Percentiles rank a stretch among this genome's conserved stretches.
phyloP scores from a whole-genome alignment of 495 filamentous ascomycete genomes.

The Umbilicaria muhlenbergii region DNA sequence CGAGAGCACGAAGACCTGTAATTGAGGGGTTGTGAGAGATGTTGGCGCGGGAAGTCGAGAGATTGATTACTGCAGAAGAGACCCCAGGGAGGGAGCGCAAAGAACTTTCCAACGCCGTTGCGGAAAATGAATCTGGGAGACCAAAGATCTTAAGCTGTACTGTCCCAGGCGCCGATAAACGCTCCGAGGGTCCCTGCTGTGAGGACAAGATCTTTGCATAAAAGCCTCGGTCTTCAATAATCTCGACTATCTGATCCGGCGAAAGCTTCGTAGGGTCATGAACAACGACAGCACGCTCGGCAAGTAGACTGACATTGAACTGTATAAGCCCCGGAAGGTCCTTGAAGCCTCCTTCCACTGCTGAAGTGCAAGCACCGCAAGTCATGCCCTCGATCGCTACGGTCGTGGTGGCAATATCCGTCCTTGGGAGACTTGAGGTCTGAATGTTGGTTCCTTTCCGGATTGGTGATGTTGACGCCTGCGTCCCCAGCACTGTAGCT shows the following conservation, averaged over 20 bases:
- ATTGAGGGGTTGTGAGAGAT: conserved; percentile 54
- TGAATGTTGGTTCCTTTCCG: conserved; percentile 16
- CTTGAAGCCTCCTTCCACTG: conserved; percentile 71
- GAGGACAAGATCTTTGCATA: conserved; percentile 57
- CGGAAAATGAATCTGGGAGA: conserved; percentile 50
- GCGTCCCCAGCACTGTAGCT: conserved; percentile 52
- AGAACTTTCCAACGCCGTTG: conserved; percentile 52
- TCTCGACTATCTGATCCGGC: conserved; percentile 50
- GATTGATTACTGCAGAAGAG: conserved; percentile 50
- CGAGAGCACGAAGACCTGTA: conserved; percentile 66
- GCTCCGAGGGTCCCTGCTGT: conserved; percentile 17
- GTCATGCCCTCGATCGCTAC: conserved; percentile 90
- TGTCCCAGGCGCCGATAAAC: conserved; percentile 31
- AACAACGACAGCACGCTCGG: conserved; percentile 77
- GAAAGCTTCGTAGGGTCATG: conserved; percentile 63
- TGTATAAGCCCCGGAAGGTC: conserved; percentile 60
- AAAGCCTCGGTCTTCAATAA: conserved; percentile 63
- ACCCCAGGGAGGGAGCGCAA: conserved; percentile 55
- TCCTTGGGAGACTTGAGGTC: conserved; percentile 21
- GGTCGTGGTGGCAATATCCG: conserved; percentile 48
- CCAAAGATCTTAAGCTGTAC: conserved; percentile 77
- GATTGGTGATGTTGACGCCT: conserved; percentile 9
- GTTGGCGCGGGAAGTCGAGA: conserved; percentile 48
- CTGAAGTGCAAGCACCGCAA: conserved; percentile 87
- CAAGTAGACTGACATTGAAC: conserved; percentile 87